Base-by-base conservation (phyloP, 805 yeast genomes). In the Ogataea parapolymorpha region DNA sequence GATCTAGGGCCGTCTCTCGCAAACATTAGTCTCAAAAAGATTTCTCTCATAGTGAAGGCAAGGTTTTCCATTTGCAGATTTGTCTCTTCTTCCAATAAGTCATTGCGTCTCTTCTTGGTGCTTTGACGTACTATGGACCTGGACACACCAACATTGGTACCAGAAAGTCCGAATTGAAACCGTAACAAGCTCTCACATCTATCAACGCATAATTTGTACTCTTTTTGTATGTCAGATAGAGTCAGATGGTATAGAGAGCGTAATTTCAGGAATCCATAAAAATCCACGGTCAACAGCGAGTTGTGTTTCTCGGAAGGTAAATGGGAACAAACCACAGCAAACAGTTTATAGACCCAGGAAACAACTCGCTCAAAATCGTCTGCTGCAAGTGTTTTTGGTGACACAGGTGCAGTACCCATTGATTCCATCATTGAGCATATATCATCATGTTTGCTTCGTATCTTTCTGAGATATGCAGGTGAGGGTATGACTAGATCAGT, bases 281-380 rank as follows among this genome's bases (percentile, higher is more conserved):
- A 37, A 26, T 46, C 50, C 4, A 36, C 22, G 1, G 39, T 46
- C 12, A 32, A 23, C 18, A 49, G 33, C 18, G 30, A 25, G 6
- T 38, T 18, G 10, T 46, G 51, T 2, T 29, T 25, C 6, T 32
- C 20, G 12, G 37, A 30, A 16, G 37, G 33, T 11, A 48, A 32
- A 14, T 32, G 35, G 7, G 18, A 12, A 31, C 48, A 32, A 4
- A 50, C 34, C 9, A 29, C 23, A 3, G 32, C 38, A 35, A 48
- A 45, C 6, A 50, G 32, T 35, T 40, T 50, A 41, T 45, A 52
- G 5, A 48, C 46, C 56, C 56, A 52, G 32, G 50, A 41, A n/a
- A 50, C 38, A 15, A 46, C 39, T 24, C 56, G 35, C 31, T 52
- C 53, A 23, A 49, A 23, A 46, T 27, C 30, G 16, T 27, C 30